A percentile compares a stretch with the other conserved stretches of the same genome.
Conservation (phyloP, 495 filamentous ascomycete genomes). For the Penicillium salamii region DNA sequence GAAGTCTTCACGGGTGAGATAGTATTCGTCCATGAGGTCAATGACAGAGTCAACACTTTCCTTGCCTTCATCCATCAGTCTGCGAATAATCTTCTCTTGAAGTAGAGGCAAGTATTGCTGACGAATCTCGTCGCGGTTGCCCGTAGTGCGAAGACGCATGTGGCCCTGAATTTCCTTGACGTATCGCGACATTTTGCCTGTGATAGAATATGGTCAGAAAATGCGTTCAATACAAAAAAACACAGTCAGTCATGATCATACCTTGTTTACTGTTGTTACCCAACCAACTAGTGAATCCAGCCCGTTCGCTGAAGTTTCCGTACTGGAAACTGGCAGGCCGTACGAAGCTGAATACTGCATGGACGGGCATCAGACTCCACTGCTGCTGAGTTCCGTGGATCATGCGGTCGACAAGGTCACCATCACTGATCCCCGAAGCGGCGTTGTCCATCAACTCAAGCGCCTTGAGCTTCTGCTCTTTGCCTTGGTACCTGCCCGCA, state of each 20-base stretch:
- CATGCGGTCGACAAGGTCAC: slow-evolving; percentile 95
- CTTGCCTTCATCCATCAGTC: slow-evolving; percentile 69
- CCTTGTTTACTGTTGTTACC: slow-evolving; percentile 91
- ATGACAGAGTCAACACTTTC: slow-evolving; percentile 72
- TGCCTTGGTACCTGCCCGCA: slow-evolving; percentile 54
- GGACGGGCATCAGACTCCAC: slow-evolving; percentile 96
- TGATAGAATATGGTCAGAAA: slow-evolving; percentile 12
- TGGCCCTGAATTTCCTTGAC: slow-evolving; percentile 95
- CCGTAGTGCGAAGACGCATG: slow-evolving; percentile 87
- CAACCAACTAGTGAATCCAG: slow-evolving; percentile 82
- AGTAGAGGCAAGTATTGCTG: slow-evolving; percentile 90
- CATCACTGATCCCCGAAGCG: slow-evolving; percentile 93
- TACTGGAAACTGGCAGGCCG: slow-evolving; percentile 86
- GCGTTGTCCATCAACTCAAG: slow-evolving; percentile 84
- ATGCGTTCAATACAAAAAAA: not conserved
- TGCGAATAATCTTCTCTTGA: slow-evolving; percentile 77
- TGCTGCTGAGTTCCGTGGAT: slow-evolving; percentile 98
- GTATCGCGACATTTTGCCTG: slow-evolving; percentile 76
- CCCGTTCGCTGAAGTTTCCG: slow-evolving; percentile 62
- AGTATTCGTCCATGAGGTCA: slow-evolving; percentile 95
- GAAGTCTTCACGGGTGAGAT: slow-evolving; percentile 91
- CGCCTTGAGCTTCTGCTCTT: slow-evolving; percentile 69
- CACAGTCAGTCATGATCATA: slow-evolving; percentile 23
- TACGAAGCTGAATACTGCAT: slow-evolving; percentile 96
- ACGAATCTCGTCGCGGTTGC: slow-evolving; percentile 90